phyloP scores from a whole-genome alignment of 805 yeast species.

The Metschnikowia bowlesiae region DNA sequence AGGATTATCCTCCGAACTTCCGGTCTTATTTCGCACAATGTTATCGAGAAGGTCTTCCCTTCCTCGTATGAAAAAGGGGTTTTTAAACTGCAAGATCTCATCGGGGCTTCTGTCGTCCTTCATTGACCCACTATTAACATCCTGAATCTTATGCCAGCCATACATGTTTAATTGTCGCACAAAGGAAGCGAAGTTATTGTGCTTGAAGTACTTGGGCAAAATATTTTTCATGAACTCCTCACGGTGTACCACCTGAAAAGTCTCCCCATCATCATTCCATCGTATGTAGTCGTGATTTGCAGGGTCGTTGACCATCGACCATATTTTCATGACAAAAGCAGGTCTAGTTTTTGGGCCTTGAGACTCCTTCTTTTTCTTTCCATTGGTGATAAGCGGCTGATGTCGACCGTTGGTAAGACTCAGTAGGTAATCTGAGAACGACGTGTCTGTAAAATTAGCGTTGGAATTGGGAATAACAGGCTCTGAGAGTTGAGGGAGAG shows the following conservation, averaged over 20 bases:
- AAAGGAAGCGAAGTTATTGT: conserved; percentile 90
- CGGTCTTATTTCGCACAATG: conserved; percentile 70
- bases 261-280: conserved; percentile 83
- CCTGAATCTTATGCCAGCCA: conserved; percentile 99
- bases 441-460: conserved; percentile 3
- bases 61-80: conserved; percentile 71
- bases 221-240: conserved; percentile 81
- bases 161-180: conserved; percentile 97
- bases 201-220: conserved; percentile 90
- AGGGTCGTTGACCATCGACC: conserved; percentile 93
- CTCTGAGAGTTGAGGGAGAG: conserved; percentile 17
- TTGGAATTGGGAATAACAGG: conserved; percentile 12
- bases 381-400: conserved; percentile 7
- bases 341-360: conserved; percentile 59
- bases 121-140: conserved; percentile 71
- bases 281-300: conserved; percentile 63
- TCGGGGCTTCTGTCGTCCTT: conserved; percentile 48
- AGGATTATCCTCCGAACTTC: conserved; percentile 19
- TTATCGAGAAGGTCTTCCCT: conserved; percentile 81
- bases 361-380: conserved; percentile 29
- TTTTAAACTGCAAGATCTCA: conserved; percentile 85
- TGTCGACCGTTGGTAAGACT: conserved; percentile 7
- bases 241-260: conserved; percentile 79
- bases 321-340: conserved; percentile 86
- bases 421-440: conserved; percentile 12